Base-by-base conservation (phyloP, 2,329 filamentous ascomycete genomes). In the Cladophialophora chaetospira region DNA sequence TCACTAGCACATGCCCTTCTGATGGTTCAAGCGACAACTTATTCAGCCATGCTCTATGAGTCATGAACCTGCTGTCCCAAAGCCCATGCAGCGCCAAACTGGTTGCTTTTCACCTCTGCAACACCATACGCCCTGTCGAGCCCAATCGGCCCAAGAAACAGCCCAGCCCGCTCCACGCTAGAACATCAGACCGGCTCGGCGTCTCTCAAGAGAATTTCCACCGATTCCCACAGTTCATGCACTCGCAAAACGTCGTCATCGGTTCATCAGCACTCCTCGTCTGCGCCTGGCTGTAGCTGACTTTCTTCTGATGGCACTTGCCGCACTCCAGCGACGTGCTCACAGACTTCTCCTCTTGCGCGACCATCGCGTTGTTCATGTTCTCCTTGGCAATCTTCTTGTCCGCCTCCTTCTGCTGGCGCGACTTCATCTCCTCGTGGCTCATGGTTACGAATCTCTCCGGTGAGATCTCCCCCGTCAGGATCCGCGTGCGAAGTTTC, bases 361-460 rank as follows among this genome's bases (percentile, higher is more conserved):
- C 89, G 9, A 96, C 92, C 86, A 97, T 95, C 1, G 94, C 91
- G 74, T 93, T 91, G 78, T 91, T 91, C 89, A 97, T 92, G 75
- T 99, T 99, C 75, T 97, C 91, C 75, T 89, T 85, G 71, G 91
- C 82, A 48, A 96, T 81, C 72, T 85, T 85, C 65, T 83, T 78
- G 65, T 97, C 91, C 69, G 87, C 83, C 67, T 84, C 85, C 60
- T 86, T 85, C 74, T 89, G 88, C 73, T 94, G 86, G 47, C 86
- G 87, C 45, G 89, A 94, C 78, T 95, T 95, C 71, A 99, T 84
- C 72, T 97, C 93, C 53, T 96, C 89, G 67, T 89, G 86, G 6
- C 85, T 83, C 94, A 99, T 96, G 67, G 79, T 77, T 55, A 96
- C 91, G 66, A 99, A 95, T 31, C 80, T 79, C 2, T 85, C 82